Evolutionary conservation across 768 basidiomycete species (phyloP), one percentile per base, ranked within the genome.

Genomic region (Infundibulicybe gibba): DNA sequence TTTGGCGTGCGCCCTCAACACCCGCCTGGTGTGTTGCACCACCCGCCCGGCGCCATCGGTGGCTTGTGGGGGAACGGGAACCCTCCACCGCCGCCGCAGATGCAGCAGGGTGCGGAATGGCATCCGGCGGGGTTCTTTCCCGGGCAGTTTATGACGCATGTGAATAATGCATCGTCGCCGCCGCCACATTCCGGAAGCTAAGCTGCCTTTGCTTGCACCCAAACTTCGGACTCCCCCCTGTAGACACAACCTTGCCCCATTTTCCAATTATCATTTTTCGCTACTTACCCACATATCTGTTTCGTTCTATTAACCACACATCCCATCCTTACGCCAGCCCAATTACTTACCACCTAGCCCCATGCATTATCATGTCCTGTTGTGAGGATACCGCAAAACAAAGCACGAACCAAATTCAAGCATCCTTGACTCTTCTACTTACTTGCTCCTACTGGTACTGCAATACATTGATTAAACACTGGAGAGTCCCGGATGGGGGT

Each of bases 111-210:
- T 44, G 61, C 74, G 8, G 73, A 76, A 14, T 83, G 81, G 81
- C 79, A 79, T 49, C 66, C 75, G 10, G 51, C 73, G 31, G 58
- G 67, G 2, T 60, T 63, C 19, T 81, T 76, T 55, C 61, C 71
- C 15, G 68, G 64, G 38, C 65, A 72, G 34, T 82, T 79, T 52
- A 54, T 76, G 44, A 67, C 69, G 34, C 75, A 74, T 31, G 17
- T 63, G 25, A 25, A 67, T 49, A 73, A 76, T 41, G 63, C 80
- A 35, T 70, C 81, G 14, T 74, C 81, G n/a, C 71, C 82, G 42
- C 63, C 65, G 14, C 62, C 69, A 40, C 69, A 73, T 53, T 52
- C 67, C 25, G 64, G 67, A 21, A 59, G 64, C 41, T 59, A 58
- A 49, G 54, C 19, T 49, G 40, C 37, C 40, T 46, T 47, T 19